Conservation (phyloP, 192 early-diverging fungal genomes). For the Umbelopsis isabellina region DNA sequence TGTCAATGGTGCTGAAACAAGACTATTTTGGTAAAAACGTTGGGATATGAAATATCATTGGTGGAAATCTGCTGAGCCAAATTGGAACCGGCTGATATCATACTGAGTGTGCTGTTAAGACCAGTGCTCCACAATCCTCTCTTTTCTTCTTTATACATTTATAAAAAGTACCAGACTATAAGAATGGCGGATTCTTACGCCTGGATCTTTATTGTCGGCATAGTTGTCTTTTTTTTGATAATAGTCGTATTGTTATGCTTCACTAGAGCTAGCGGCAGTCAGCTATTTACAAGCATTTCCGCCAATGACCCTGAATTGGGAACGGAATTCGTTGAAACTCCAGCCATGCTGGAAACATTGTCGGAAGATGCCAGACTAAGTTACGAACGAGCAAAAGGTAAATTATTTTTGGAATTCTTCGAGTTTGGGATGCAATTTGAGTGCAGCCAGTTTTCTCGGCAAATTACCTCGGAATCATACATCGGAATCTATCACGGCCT, state of each 20-base stretch:
- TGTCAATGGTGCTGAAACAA: not conserved
- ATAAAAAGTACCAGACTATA: not conserved
- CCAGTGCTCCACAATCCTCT: not conserved
- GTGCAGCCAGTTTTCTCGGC: not conserved
- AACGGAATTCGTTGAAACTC: conserved; percentile 32
- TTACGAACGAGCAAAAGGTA: conserved; percentile 53
- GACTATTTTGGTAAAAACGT: not conserved
- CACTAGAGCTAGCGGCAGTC: conserved; percentile 33
- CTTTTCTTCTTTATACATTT: not conserved
- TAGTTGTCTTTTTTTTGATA: conserved; percentile 38
- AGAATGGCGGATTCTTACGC: conserved; percentile 27
- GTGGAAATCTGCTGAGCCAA: conserved; percentile 9
- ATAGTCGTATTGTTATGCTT: conserved; percentile 42
- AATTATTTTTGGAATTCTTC: not conserved
- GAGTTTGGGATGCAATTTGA: not conserved
- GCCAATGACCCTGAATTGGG: conserved; percentile 46
- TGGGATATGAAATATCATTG: not conserved
- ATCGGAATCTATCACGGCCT: too few relatives aligned
- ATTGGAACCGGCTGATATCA: conserved; percentile 8
- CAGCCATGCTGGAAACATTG: conserved; percentile 31
- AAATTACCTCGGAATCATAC: not conserved
- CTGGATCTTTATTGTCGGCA: conserved; percentile 43
- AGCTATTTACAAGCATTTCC: conserved; percentile 27
- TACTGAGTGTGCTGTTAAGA: not conserved
- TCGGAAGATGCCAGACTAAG: conserved; percentile 49